Base-by-base conservation (phyloP, 805 yeast genomes). In the Lachancea kluyveri region DNA sequence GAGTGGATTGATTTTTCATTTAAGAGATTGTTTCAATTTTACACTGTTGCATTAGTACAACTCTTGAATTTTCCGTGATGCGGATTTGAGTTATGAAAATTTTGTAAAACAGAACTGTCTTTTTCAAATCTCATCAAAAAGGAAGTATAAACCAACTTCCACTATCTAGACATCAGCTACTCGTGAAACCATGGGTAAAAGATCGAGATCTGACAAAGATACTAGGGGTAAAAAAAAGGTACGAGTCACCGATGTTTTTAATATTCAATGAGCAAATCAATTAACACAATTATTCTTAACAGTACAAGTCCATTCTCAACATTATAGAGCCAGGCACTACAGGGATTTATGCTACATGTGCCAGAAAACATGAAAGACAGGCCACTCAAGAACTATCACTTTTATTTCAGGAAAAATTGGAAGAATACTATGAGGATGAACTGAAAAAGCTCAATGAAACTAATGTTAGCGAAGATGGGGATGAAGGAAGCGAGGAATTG, bases 261-360 rank as follows among this genome's bases (percentile, higher is more conserved):
- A 10, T 8, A 8, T 8, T 10, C 21, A 19, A 19, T 19, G 21
- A 8, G 10, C 10, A 19, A 8, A 19, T 19, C 10, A 19, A 19
- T 28, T 14, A n/a, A 21, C 27, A 6, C 17, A 26, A 28, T 31
- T 21, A 27, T 13, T 23, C 24, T n/a, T 5, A 17, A 27, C 22
- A 31, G 30, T 28, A 36, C 25, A 28, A 31, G 24, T 20, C 31
- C 45, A 49, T 53, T 43, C 36, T 48, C 67, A 65, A 51, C 42
- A 30, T 40, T 25, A 24, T 88, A 12, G 96, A 88, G 48, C 95
- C 96, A 0, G 80, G 80, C 23, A 82, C 92, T 33, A 63, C 79
- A 22, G 98, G 98, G 0, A 68, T 92, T 1, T 92, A 83, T 57
- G 95, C 87, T 8, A 83, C 97, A 0, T 90, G 96, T 57, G 73